Conservation (phyloP, 176 grass and related monocot genomes). For the Secale cereale region DNA sequence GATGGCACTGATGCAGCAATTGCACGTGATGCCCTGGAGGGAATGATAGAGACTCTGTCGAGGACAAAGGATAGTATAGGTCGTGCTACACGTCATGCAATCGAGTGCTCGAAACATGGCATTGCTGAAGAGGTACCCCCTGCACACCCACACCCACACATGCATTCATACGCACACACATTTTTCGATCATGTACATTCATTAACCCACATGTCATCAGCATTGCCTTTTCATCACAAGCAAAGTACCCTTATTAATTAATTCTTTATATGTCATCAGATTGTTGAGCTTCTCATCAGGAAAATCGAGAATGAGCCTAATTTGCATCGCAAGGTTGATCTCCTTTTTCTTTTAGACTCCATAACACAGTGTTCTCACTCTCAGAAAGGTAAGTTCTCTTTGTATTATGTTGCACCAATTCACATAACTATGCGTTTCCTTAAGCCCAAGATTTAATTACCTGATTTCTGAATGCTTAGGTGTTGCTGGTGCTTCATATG, state of each 20-base stretch:
- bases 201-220: conserved; percentile 1
- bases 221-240: conserved; percentile 12
- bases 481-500: conserved; percentile 69
- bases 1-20: conserved; percentile 70
- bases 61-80: conserved; percentile 99
- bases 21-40: conserved; percentile 87
- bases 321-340: conserved; percentile 85
- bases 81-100: conserved; percentile 89
- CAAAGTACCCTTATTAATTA: conserved; percentile 13
- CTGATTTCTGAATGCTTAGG: conserved; percentile 51
- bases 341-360: conserved; percentile 95
- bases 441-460: conserved; percentile 27
- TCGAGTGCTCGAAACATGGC: conserved; percentile 96
- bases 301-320: conserved; percentile 88
- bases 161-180: not conserved
- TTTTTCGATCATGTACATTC: not conserved
- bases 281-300: conserved; percentile 82
- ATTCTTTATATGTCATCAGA: conserved; percentile 43
- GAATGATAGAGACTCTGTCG: conserved; percentile 94
- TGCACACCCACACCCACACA: not conserved
- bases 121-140: conserved; percentile 71
- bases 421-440: conserved; percentile 35
- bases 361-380: conserved; percentile 93
- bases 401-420: conserved; percentile 2
- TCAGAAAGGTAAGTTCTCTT: conserved; percentile 66